Evolutionary conservation across 139 green algal species (phyloP), one percentile per base, ranked within the genome.

Genomic region (Tetratostichococcus sp.): DNA sequence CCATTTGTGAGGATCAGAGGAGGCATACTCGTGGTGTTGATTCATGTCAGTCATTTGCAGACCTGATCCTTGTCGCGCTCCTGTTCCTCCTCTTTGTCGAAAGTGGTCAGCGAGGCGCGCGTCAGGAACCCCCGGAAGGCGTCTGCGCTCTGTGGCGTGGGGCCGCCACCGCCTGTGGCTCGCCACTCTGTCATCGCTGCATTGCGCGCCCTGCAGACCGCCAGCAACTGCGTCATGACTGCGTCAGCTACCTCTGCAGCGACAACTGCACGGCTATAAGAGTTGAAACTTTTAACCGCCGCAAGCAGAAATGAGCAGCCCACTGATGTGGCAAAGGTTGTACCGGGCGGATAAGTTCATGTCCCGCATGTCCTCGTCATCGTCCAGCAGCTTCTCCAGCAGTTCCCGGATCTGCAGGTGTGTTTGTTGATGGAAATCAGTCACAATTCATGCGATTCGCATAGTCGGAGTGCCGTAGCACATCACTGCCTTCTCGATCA

Each of bases 351-450:
- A 82, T 1, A 90, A 73, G 80, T 90, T 86, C 70, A 88, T 85
- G 71, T 88, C 80, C 25, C 85, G 75, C 84, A 88, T 89, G 79
- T 91, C 82, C 5, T 71, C 74, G 74, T 91, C 86, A 67, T 89
- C 84, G 69, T 89, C 86, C 77, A 89, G 50, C 26, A 89, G 74
- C 79, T 89, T 89, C 74, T 88, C 84, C 69, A 89, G 75, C 69
- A 87, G 62, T 72, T 89, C 82, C 17, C 82, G 80, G 62, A 83
- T 73, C 72, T 83, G 84, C 72, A 83, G 39, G 5, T 26, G 50
- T 14, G 8, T 8, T 50, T 14, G 39, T 22, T 75, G 8, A 50
- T n/a, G n/a, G n/a, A n/a, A n/a, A n/a, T n/a, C n/a, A n/a, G n/a
- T n/a, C n/a, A n/a, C n/a, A n/a, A n/a, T n/a, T n/a, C n/a, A n/a